Evolutionary conservation across 1,284 basidiomycete genomes (phyloP).

Genomic region (Puccinia novopanici): DNA sequence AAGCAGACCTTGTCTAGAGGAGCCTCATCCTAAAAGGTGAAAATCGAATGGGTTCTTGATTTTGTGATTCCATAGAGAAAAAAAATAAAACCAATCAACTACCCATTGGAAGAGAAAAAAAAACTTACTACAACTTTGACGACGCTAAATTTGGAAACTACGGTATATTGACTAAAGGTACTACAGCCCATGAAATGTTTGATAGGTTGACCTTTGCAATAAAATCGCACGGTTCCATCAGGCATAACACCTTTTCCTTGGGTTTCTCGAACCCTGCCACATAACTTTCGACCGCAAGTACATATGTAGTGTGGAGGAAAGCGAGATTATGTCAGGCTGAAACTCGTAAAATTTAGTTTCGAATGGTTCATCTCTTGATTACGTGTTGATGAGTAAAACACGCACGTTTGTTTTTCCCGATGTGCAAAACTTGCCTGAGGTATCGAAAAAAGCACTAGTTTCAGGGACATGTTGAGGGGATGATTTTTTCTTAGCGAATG

Average conservation of each 20-base stretch:
- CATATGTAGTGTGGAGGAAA: not conserved
- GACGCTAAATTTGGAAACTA: constrained; percentile 94
- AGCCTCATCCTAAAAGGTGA: constrained; percentile 65
- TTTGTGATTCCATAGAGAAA: not conserved
- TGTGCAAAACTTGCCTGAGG: constrained; percentile 75
- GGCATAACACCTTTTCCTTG: constrained; percentile 98
- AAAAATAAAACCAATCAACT: too few relatives aligned
- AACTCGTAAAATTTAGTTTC: not conserved
- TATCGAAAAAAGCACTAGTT: not conserved
- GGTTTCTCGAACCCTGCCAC: constrained; percentile 74
- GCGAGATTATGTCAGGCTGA: too few relatives aligned
- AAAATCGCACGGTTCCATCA: constrained; percentile 86
- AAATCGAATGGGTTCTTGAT: not conserved
- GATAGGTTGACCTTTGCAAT: constrained; percentile 80
- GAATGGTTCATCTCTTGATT: not conserved
- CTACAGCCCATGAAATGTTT: constrained; percentile 98
- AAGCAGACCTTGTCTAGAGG: constrained; percentile 93
- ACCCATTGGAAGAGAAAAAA: too few relatives aligned
- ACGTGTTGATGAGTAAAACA: not conserved
- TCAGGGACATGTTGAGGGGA: constrained; percentile 55
- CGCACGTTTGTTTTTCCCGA: constrained; percentile 94
- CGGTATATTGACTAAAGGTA: constrained; percentile 98
- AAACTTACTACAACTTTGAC: constrained; percentile 62
- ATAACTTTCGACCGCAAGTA: constrained; percentile 41
- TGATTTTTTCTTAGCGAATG: constrained; percentile 52